phyloP scores from a whole-genome alignment of 2,329 filamentous ascomycete species.

The Aureobasidium sp. region DNA sequence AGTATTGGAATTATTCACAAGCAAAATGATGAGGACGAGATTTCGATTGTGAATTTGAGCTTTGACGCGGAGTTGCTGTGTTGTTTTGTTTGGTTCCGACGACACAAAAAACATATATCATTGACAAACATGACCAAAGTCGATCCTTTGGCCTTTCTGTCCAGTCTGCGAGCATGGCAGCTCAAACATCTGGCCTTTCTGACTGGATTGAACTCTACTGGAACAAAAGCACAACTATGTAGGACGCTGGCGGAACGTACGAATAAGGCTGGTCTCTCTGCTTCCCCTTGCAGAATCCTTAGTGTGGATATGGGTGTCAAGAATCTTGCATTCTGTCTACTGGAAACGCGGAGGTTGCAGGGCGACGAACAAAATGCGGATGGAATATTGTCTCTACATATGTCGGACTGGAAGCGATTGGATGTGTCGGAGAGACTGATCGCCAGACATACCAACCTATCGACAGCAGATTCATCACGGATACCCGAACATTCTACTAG shows the following conservation, averaged over 20 bases:
- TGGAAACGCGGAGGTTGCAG: slow-evolving; percentile 16
- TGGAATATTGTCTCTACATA: slow-evolving; percentile 13
- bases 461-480: background rate
- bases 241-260: slow-evolving; percentile 34
- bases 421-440: slow-evolving; percentile 18
- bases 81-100: background rate
- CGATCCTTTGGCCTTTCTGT: slow-evolving; percentile 18
- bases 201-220: slow-evolving; percentile 51
- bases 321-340: slow-evolving; percentile 66
- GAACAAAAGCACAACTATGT: slow-evolving; percentile 50
- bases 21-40: no score
- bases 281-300: slow-evolving; percentile 41
- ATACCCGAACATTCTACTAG: no score
- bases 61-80: background rate
- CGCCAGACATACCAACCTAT: background rate
- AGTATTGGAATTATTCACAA: no score
- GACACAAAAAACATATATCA: background rate
- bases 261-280: slow-evolving; percentile 26
- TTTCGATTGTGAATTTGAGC: background rate
- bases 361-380: background rate
- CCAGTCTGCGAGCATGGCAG: slow-evolving; percentile 41
- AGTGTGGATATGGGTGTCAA: slow-evolving; percentile 81
- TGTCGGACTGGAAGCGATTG: slow-evolving; percentile 29
- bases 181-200: slow-evolving; percentile 52
- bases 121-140: background rate